Conservation (phyloP, 306 rosid genomes). For the Quercus gilva region DNA sequence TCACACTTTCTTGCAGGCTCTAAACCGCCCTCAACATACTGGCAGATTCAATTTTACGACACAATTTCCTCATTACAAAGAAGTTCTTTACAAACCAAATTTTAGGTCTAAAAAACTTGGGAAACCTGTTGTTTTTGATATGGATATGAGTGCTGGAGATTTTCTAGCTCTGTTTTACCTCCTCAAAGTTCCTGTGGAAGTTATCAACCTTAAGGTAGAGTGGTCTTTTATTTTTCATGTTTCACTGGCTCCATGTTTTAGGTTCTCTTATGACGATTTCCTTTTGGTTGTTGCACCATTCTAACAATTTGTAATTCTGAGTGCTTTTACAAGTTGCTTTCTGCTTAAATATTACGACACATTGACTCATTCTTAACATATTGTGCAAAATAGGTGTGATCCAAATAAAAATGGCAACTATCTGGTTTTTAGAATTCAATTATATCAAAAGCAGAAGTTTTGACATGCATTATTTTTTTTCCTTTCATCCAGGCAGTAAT, state of each 20-base stretch:
- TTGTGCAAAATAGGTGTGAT: background rate
- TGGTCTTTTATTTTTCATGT: background rate
- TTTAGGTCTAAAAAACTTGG: slow-evolving; percentile 50
- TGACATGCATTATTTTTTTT: background rate
- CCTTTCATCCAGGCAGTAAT: slow-evolving; percentile 62
- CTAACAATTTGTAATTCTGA: background rate
- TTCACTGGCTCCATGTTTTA: too few species aligned
- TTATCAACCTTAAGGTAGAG: slow-evolving; percentile 71
- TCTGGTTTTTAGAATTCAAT: background rate
- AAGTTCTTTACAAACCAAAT: slow-evolving; percentile 63
- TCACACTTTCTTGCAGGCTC: slow-evolving; percentile 23
- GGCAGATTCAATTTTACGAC: slow-evolving; percentile 82
- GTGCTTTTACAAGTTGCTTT: too few species aligned
- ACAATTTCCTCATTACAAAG: slow-evolving; percentile 69
- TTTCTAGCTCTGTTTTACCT: slow-evolving; percentile 79
- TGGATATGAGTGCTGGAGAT: slow-evolving; percentile 99
- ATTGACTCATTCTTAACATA: too few species aligned
- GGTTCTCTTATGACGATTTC: background rate
- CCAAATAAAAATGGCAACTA: background rate
- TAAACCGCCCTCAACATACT: slow-evolving; percentile 40
- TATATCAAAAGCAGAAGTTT: background rate
- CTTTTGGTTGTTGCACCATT: background rate
- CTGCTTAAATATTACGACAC: too few species aligned
- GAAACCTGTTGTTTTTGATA: slow-evolving; percentile 81
- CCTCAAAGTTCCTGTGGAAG: slow-evolving; percentile 76